phyloP scores from a whole-genome alignment of 2,329 filamentous ascomycete genomes.

The Botrytis tulipae region DNA sequence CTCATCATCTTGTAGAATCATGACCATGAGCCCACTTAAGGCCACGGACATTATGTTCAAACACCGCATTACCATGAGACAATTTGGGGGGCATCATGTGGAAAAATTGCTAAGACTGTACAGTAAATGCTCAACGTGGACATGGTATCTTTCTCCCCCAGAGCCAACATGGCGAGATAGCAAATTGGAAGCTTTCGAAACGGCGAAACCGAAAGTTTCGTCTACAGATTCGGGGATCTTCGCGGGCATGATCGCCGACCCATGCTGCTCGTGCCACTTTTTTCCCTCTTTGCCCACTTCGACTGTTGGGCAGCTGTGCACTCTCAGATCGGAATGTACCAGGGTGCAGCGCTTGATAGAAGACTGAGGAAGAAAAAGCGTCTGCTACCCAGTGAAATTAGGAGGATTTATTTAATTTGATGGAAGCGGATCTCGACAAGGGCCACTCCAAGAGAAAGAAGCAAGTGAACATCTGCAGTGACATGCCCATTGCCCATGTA shows the following conservation, averaged over 20 bases:
- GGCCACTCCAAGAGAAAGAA: neutral
- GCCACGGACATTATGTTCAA: constrained; percentile 13
- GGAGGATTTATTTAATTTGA: neutral
- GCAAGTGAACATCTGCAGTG: neutral
- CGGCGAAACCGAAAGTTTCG: neutral
- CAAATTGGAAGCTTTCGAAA: neutral
- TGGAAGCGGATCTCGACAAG: neutral
- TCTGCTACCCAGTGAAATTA: constrained; percentile 8
- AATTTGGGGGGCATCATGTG: neutral
- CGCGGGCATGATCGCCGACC: constrained; percentile 5
- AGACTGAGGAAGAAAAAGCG: neutral
- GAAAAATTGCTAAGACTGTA: neutral
- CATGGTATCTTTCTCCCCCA: neutral
- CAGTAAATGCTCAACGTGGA: constrained; percentile 5
- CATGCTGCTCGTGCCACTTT: constrained; percentile 8
- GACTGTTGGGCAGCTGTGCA: constrained; percentile 16
- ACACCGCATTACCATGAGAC: constrained; percentile 5
- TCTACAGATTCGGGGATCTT: constrained; percentile 8
- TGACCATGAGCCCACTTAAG: neutral
- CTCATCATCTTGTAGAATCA: neutral
- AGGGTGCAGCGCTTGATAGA: constrained; percentile 4
- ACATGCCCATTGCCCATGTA: neutral
- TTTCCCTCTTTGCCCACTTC: constrained; percentile 6
- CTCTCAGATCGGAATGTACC: neutral
- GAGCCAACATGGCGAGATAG: constrained; percentile 1